A percentile compares a stretch with the other conserved stretches of the same genome.
Conservation (phyloP, 208 protist species). For the Wallacemonas rigidus region DNA sequence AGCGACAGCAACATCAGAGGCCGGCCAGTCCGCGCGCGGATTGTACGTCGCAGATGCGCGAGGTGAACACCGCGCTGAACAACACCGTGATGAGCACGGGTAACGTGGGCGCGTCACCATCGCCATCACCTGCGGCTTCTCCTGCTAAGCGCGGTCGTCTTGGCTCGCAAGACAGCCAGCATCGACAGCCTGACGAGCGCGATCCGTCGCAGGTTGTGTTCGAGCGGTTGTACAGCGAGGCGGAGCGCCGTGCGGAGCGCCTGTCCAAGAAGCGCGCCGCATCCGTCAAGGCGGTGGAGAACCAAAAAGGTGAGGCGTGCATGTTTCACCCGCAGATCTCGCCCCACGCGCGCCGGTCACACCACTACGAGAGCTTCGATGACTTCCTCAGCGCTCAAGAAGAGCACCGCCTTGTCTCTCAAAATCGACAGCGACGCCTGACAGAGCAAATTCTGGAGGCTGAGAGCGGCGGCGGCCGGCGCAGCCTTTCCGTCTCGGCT, state of each 20-base stretch:
- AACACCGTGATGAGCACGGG: neutral
- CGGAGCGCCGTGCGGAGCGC: slow-evolving; percentile 13
- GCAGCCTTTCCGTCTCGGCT: neutral
- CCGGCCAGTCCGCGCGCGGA: neutral
- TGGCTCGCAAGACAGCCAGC: neutral
- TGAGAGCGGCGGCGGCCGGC: neutral
- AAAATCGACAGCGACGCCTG: neutral
- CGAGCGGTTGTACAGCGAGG: slow-evolving; percentile 31
- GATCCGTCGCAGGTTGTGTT: slow-evolving; percentile 15
- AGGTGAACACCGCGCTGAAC: neutral
- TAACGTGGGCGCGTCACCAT: neutral
- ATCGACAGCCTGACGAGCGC: slow-evolving; percentile 12
- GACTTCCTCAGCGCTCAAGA: slow-evolving; percentile 14
- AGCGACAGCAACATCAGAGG: neutral
- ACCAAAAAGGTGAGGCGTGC: slow-evolving; percentile 20
- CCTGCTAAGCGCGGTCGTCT: neutral
- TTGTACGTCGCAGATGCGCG: neutral
- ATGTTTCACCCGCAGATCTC: slow-evolving; percentile 25
- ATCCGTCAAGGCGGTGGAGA: slow-evolving; percentile 21
- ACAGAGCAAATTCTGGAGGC: neutral
- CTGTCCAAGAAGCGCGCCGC: slow-evolving; percentile 20
- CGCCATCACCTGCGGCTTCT: slow-evolving; percentile 11
- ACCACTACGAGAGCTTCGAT: slow-evolving; percentile 14
- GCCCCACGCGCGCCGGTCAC: slow-evolving; percentile 3
- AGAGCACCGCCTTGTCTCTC: slow-evolving; percentile 7